Conservation (phyloP, 768 basidiomycete species). For the Tricholomella constricta region DNA sequence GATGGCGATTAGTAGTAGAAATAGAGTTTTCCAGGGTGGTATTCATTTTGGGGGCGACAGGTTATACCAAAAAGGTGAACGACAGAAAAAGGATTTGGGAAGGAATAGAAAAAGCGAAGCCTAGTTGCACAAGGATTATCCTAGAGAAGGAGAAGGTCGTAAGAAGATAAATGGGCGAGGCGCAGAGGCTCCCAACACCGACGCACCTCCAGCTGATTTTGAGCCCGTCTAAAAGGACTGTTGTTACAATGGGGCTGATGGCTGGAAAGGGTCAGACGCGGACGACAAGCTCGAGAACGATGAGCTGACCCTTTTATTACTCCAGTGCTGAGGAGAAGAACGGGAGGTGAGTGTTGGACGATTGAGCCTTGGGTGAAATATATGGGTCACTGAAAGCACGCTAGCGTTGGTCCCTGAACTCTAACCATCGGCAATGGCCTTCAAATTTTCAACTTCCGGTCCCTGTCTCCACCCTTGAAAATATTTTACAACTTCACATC, state of each 20-base stretch:
- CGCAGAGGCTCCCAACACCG: conserved; percentile 24
- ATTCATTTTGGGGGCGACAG: conserved; percentile 65
- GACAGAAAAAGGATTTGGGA: conserved; percentile 54
- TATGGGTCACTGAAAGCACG: conserved; percentile 45
- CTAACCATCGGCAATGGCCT: conserved; percentile 50
- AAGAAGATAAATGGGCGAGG: conserved; percentile 26
- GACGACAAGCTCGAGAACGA: conserved; percentile 21
- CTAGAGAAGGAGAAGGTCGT: conserved; percentile 32
- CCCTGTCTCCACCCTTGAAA: conserved; percentile 34
- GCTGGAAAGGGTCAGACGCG: conserved; percentile 27
- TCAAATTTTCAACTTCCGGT: conserved; percentile 54
- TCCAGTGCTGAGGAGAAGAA: conserved; percentile 38
- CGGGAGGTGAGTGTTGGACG: conserved; percentile 35
- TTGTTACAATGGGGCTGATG: conserved; percentile 75
- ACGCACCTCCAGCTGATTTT: conserved; percentile 73
- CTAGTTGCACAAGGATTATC: conserved; percentile 70
- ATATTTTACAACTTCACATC: conserved; percentile 24
- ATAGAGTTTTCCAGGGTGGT: conserved; percentile 69
- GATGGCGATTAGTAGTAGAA: conserved; percentile 71
- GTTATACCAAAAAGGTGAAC: conserved; percentile 57
- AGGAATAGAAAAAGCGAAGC: conserved; percentile 53
- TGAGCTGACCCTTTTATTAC: conserved; percentile 51
- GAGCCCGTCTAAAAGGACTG: conserved; percentile 79
- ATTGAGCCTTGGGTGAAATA: conserved; percentile 40
- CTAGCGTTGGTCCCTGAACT: conserved; percentile 48